Evolutionary conservation across 2,329 filamentous ascomycete genomes (phyloP).

Genomic region (Colletotrichum graminicola): DNA sequence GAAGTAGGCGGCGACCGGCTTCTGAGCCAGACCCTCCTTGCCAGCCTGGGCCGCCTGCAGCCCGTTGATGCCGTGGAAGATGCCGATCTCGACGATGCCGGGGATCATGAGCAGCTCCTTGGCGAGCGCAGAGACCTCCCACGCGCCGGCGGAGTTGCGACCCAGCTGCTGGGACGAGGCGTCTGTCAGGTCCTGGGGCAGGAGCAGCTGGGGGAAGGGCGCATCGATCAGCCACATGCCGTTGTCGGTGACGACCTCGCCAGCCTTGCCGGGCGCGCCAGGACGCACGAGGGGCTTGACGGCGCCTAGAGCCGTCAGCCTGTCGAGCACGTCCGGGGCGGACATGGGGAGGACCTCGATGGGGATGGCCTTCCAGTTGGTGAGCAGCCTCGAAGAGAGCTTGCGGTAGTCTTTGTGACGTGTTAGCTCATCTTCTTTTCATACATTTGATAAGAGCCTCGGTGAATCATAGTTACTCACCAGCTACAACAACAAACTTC

Average conservation of each 20-base stretch:
- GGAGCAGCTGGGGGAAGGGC: constrained; percentile 81
- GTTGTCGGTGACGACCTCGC: constrained; percentile 74
- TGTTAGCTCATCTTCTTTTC: constrained; percentile 4
- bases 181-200: constrained; percentile 64
- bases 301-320: constrained; percentile 80
- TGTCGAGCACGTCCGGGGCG: constrained; percentile 79
- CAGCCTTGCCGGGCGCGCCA: constrained; percentile 81
- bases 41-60: constrained; percentile 67
- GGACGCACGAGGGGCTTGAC: constrained; percentile 77
- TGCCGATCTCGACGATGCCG: constrained; percentile 90
- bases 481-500: constrained; percentile 89
- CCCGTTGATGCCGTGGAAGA: constrained; percentile 89
- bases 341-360: constrained; percentile 94
- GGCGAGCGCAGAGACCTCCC: constrained; percentile 84
- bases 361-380: constrained; percentile 85
- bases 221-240: constrained; percentile 89
- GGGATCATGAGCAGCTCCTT: constrained; percentile 82
- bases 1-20: constrained; percentile 94
- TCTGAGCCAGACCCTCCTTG: constrained; percentile 80
- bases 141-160: constrained; percentile 68
- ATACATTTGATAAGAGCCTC: not conserved
- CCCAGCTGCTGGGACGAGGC: constrained; percentile 44
- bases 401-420: constrained; percentile 82
- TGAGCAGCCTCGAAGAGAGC: constrained; percentile 79
- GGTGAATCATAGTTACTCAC: constrained; percentile 57